Evolutionary conservation across 1,284 basidiomycete genomes (phyloP), one percentile per base, ranked within the genome.

Genomic region (Exsudoporus floridanus): DNA sequence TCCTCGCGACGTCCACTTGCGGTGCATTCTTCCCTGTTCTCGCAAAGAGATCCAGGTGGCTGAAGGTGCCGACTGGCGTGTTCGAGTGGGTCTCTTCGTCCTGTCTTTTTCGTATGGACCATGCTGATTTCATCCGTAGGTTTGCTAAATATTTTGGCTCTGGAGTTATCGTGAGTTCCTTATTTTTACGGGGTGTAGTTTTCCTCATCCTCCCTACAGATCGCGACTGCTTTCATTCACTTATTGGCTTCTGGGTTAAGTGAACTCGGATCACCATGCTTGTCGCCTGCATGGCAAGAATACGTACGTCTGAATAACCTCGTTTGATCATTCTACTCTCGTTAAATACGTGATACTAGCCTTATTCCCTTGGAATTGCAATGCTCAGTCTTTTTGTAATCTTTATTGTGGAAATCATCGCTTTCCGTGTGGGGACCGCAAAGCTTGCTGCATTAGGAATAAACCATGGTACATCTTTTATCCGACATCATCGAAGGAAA

Each of bases 91-190:
- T 75, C 4, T 28, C 39, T n/a, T 41, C 12, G 7, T 14, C 43
- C 14, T 12, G 16, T 28, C 10, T 23, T 25, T 16, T 21, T 3
- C 7, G 2, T 21, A 9, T 37, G 4, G 19, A 9, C 31, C 5
- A 14, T 53, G 1, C 46, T 67, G 14, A 63, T 45, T 35, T 25
- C 28, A 23, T 38, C 33, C 38, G n/a, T 55, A 88, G 88, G 42
- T 94, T 96, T 66, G 89, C 90, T 28, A 97, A 96, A 72, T 98
- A 90, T 74, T 98, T 98, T 73, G 96, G 96, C 43, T 94, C 92
- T 8, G 93, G 92, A 28, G 90, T 96, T 55, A 94, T 95, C 66
- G 88, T 89, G 56, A 59, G 83, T 75, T 40, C 47, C 16, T 41
- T 38, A 28, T 46, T 48, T n/a, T 58, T 12, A 23, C 5, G 40